Base-by-base conservation (phyloP, 345 rosid genomes). In the Aurinia saxatilis region DNA sequence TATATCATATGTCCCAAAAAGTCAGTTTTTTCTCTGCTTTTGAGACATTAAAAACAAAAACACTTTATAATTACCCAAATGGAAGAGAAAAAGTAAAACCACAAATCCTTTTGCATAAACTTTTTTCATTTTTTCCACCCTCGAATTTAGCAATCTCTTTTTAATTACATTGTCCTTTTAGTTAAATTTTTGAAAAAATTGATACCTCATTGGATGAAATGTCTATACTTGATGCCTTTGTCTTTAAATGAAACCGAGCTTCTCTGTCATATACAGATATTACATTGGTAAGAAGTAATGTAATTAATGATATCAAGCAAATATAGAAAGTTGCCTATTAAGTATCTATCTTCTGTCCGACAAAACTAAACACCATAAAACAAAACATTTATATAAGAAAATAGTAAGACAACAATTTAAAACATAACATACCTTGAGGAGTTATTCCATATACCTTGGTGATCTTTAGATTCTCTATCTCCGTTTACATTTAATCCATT, bases 401-500 rank as follows among this genome's bases (percentile, higher is more conserved):
- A 18, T 21, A 55, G 15, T 39, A 10, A 39, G 35, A 38, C n/a
- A 40, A 30, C 12, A 3, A 34, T 68, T 68, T 41, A 58, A 57
- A 25, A 64, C 47, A 66, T 52, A 58, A 64, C 18, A 59, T 72
- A 73, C 76, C 72, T 66, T 59, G 76, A 66, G 31, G 72, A 60
- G 59, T 73, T 66, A 41, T 14, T 66, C 76, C 76, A 73, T 11
- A 60, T 17, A 46, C 72, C 13, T 38, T 53, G 72, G 64, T 46
- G 59, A 31, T 60, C 54, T 31, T 39, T 66, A 40, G 50, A 44
- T 29, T 59, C 57, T 58, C 17, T 54, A 11, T 37, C 68, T 10
- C n/a, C 52, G 52, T 60, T 66, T 25, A 84, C 91, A 2, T 93
- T 83, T 12, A 88, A 84, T 50, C 91, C 98, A 70, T 84, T 88